These are phyloP conservation scores for Alternaria burnsii DNA, from an alignment of 2,329 filamentous ascomycete species.

Conservation along the genomic window DNA sequence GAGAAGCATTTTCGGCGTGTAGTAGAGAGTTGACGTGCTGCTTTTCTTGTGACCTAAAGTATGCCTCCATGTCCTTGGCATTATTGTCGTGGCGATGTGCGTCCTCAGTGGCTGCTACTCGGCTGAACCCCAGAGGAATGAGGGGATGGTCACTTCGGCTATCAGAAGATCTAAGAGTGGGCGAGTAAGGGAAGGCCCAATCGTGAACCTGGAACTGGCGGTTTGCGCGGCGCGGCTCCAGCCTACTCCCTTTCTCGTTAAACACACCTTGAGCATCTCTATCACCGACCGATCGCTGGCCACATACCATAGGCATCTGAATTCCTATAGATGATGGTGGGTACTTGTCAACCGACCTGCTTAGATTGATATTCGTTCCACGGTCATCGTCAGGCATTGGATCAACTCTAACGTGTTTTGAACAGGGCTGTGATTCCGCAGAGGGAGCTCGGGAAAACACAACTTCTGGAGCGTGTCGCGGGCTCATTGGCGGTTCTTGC, in stretches of 20 bases:
- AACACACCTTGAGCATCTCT: neutral
- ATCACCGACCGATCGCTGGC: neutral
- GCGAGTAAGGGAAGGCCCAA: neutral
- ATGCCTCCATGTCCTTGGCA: conserved; percentile 10
- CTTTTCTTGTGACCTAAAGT: conserved; percentile 6
- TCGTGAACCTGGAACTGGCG: neutral
- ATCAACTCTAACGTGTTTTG: neutral
- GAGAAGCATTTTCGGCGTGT: neutral
- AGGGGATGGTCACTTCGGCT: neutral
- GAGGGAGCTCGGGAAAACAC: conserved; percentile 5
- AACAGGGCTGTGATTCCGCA: neutral
- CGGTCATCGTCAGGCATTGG: neutral
- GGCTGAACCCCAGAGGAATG: neutral
- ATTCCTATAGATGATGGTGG: conserved; percentile 3
- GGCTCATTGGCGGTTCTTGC: neutral
- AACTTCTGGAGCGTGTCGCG: neutral
- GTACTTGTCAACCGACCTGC: conserved; percentile 11
- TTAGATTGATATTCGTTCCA: neutral
- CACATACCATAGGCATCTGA: neutral
- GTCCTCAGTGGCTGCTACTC: too few relatives aligned
- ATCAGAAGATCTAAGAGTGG: neutral
- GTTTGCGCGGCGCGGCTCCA: neutral
- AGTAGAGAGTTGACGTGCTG: neutral
- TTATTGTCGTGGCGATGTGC: neutral
- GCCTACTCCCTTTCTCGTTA: neutral